Percentiles rank a stretch among this genome's conserved stretches.
Evolutionary conservation across 1,284 basidiomycete genomes (phyloP).

Genomic region (Exobasidium cylindrosporum): DNA sequence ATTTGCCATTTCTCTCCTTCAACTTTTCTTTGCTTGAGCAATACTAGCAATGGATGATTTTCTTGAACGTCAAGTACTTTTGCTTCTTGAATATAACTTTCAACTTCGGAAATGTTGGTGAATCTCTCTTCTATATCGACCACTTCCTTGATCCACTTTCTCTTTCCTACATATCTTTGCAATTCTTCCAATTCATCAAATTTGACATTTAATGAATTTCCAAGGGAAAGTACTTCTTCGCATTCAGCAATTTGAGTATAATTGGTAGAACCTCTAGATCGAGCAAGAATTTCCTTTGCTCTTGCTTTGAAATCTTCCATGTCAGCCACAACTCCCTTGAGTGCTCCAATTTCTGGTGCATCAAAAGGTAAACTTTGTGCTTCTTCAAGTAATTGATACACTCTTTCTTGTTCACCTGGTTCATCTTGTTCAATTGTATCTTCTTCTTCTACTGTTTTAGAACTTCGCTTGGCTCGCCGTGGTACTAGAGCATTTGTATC

Average conservation of each 20-base stretch:
- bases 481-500: not conserved
- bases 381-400: constrained; percentile 68
- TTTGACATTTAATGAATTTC: constrained; percentile 72
- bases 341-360: constrained; percentile 66
- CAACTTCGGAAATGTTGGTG: constrained; percentile 52
- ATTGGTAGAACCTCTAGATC: constrained; percentile 14
- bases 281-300: constrained; percentile 56
- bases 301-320: constrained; percentile 65
- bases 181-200: constrained; percentile 71
- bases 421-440: constrained; percentile 12
- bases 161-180: constrained; percentile 71
- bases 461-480: constrained; percentile 15
- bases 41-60: constrained; percentile 21
- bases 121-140: constrained; percentile 47
- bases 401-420: constrained; percentile 56
- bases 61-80: constrained; percentile 65
- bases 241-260: constrained; percentile 56
- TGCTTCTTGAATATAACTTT: constrained; percentile 70
- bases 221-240: constrained; percentile 67
- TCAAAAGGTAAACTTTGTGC: constrained; percentile 76
- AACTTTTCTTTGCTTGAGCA: constrained; percentile 25
- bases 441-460: constrained; percentile 21
- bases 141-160: constrained; percentile 63
- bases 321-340: constrained; percentile 64
- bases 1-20: constrained; percentile 35